Base-by-base conservation (phyloP, 441 rosid genomes). In the Populus hybrid region DNA sequence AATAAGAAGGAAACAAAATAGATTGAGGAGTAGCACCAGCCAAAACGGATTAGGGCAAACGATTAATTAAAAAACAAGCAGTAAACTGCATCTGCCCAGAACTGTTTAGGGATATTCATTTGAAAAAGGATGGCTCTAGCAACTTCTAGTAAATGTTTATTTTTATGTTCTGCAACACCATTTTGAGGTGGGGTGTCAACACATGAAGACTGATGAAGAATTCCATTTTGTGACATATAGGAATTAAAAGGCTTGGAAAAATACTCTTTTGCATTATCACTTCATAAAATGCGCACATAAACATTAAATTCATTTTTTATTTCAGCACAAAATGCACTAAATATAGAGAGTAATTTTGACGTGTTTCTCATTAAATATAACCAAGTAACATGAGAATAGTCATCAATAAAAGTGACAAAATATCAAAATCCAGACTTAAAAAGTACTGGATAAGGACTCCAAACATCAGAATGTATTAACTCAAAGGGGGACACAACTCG, bases 201-300 rank as follows among this genome's bases (percentile, higher is more conserved):
- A 29, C 11, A 67, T 1, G 70, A 67, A 9, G 38, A 14, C 7
- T 80, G 28, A 38, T 28, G 45, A 14, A 33, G 14, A 42, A 42
- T 42, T 42, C 16, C 50, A 42, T 42, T 42, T 42, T 42, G 14
- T 42, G 50, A 42, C 21, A 38, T 14, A 66, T 76, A 1, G 14
- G 28, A 4, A 61, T 12, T 72, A 56, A 68, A 61, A 0, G 10
- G 10, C 1, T 40, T 9, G 14, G 8, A 80, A 9, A 63, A 45
- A 23, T 68, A 68, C 9, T 73, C 67, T 68, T 63, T 16, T 0
- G 74, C 74, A 76, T 80, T 80, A 68, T 76, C 61, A 68, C 74
- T 76, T n/a, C 33, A 4, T 23, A 80, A 68, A 3, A 29, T 68
- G 10, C 20, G 7, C 1, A 73, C 18, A 53, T 2, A 1, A 2